Evolutionary conservation across 352 stramenopile genomes (phyloP).

Genomic region (Globisporangium cylindrosporum): DNA sequence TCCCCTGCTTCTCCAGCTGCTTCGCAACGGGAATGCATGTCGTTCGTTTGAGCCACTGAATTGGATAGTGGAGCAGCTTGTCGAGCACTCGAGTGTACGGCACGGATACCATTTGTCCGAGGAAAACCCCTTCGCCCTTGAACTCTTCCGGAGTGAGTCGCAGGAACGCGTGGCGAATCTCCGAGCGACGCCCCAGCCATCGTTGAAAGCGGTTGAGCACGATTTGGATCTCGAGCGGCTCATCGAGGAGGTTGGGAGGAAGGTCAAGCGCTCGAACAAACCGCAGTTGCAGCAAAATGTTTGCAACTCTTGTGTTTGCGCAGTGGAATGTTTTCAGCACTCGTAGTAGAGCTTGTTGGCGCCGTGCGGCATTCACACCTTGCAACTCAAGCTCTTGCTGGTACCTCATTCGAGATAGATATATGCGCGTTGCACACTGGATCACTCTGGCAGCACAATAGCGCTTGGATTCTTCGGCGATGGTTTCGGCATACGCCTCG

Average conservation of each 20-base stretch:
- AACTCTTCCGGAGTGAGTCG: constrained; percentile 48
- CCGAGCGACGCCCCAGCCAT: constrained; percentile 41
- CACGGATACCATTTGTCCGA: constrained; percentile 42
- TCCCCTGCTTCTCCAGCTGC: constrained; percentile 48
- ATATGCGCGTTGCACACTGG: constrained; percentile 68
- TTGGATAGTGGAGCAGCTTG: constrained; percentile 58
- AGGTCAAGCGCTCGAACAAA: constrained; percentile 57
- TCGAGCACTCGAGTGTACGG: constrained; percentile 58
- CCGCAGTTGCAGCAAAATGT: constrained; percentile 68
- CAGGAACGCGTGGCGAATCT: constrained; percentile 52
- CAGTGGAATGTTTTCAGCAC: constrained; percentile 50
- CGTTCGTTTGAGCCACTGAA: constrained; percentile 49
- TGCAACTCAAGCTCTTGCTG: constrained; percentile 67
- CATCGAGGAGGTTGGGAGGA: constrained; percentile 44
- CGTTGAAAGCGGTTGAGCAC: constrained; percentile 54
- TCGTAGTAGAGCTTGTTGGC: constrained; percentile 50
- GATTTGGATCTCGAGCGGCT: constrained; percentile 59
- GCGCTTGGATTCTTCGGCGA: constrained; percentile 61
- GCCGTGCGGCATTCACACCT: constrained; percentile 56
- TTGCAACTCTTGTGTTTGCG: constrained; percentile 65
- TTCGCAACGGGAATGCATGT: constrained; percentile 51
- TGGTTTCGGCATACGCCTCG: constrained; percentile 56
- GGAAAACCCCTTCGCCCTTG: constrained; percentile 35
- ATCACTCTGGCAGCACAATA: constrained; percentile 68
- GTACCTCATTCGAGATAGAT: constrained; percentile 58